Percentiles rank a stretch among this genome's conserved stretches.
These are phyloP conservation scores for Microcera coccophila DNA, from an alignment of 2,329 filamentous ascomycete species.

Conservation along the genomic window DNA sequence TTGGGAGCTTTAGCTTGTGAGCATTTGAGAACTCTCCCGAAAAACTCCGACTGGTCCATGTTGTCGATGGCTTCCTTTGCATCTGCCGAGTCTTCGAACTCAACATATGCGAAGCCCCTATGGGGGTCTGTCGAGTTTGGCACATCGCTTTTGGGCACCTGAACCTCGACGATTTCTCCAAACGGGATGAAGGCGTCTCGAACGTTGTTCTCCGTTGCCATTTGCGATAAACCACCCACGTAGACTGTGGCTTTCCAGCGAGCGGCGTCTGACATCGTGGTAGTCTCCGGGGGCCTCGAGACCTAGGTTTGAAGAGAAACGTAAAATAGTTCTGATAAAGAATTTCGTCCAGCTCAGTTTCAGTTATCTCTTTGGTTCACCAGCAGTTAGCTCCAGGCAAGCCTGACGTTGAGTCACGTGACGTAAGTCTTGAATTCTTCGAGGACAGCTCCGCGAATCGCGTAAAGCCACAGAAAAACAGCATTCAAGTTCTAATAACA, in stretches of 20 bases:
- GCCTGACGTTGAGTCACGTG: no score
- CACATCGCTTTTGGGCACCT: conserved; percentile 81
- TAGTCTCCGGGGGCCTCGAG: no score
- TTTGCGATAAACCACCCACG: conserved; percentile 80
- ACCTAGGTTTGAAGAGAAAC: no score
- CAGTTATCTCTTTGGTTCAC: no score
- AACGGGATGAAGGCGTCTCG: conserved; percentile 95
- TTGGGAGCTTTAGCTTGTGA: conserved; percentile 89
- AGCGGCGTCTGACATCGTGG: conserved; percentile 70
- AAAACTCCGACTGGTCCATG: conserved; percentile 96
- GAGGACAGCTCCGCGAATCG: no score
- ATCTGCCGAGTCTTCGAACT: conserved; percentile 82
- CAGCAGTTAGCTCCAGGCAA: no score
- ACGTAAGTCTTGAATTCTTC: no score
- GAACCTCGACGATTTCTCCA: conserved; percentile 89
- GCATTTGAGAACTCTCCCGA: conserved; percentile 87
- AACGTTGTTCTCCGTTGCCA: conserved; percentile 70
- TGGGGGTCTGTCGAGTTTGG: conserved; percentile 76
- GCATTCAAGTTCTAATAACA: no score
- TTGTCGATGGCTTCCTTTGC: conserved; percentile 96
- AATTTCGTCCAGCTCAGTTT: no score
- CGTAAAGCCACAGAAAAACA: no score
- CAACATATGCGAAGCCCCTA: conserved; percentile 92
- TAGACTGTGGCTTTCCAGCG: conserved; percentile 90
- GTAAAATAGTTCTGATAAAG: no score